Evolutionary conservation across 2,329 filamentous ascomycete genomes (phyloP).

Genomic region (Epichloe scottii): DNA sequence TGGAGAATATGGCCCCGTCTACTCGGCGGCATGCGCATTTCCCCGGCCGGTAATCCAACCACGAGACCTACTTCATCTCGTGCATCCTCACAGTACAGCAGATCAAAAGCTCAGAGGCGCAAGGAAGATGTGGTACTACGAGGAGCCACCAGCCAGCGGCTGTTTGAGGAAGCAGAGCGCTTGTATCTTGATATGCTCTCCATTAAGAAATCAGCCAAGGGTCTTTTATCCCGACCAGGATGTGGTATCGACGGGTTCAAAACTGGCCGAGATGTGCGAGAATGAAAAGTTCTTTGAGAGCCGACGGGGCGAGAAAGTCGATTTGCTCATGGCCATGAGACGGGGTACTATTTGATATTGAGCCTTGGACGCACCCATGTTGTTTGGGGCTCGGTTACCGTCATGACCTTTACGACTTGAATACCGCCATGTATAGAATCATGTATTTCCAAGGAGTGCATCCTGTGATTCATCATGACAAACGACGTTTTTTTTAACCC

Average conservation of each 20-base stretch:
- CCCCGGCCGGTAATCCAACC: not conserved
- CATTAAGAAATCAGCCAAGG: slow-evolving; percentile 12
- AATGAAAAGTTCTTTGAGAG: slow-evolving; percentile 14
- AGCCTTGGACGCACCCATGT: not conserved
- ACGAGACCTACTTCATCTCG: slow-evolving; percentile 1
- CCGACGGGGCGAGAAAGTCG: slow-evolving; percentile 10
- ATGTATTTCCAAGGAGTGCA: too few relatives aligned
- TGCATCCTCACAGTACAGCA: not conserved
- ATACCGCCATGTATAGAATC: too few relatives aligned
- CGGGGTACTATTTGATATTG: slow-evolving; percentile 6
- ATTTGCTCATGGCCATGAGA: slow-evolving; percentile 1
- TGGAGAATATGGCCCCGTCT: slow-evolving; percentile 13
- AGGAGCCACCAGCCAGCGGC: slow-evolving; percentile 5
- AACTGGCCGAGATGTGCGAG: slow-evolving; percentile 18
- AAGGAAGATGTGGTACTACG: slow-evolving; percentile 6
- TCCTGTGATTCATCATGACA: too few relatives aligned
- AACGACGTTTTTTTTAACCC: too few relatives aligned
- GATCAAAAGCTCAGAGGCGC: not conserved
- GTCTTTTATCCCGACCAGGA: slow-evolving; percentile 14
- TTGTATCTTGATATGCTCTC: slow-evolving; percentile 14
- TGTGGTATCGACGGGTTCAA: slow-evolving; percentile 12
- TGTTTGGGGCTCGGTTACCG: not conserved
- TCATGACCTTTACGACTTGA: not conserved
- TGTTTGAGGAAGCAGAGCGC: slow-evolving; percentile 14
- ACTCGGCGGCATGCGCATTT: slow-evolving; percentile 3